Conservation (phyloP, 2,329 filamentous ascomycete species). For the Cladophialophora immunda region DNA sequence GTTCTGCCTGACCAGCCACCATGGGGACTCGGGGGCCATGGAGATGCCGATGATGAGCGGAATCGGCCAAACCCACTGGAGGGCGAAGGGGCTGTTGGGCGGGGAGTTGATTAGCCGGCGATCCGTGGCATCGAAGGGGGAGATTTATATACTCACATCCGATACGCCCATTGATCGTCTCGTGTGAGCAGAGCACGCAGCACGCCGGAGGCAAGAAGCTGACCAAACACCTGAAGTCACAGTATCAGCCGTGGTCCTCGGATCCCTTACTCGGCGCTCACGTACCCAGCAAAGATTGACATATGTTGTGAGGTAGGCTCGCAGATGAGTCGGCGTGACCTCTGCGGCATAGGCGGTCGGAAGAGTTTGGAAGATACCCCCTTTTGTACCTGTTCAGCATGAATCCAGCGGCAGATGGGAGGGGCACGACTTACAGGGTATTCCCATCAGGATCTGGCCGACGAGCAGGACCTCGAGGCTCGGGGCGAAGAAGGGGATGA, state of each 20-base stretch:
- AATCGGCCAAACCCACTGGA: conserved; percentile 61
- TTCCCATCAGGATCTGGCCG: conserved; percentile 44
- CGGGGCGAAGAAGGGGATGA: conserved; percentile 51
- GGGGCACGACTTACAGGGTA: conserved; percentile 36
- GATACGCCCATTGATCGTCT: conserved; percentile 45
- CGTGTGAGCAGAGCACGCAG: conserved; percentile 41
- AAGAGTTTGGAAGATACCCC: conserved; percentile 46
- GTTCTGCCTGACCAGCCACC: conserved; percentile 49
- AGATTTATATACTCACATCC: conserved; percentile 30
- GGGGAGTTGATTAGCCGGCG: background rate
- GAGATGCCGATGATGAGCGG: conserved; percentile 53
- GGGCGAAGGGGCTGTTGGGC: conserved; percentile 43
- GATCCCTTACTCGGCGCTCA: background rate
- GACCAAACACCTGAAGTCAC: conserved; percentile 44
- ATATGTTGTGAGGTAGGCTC: conserved; percentile 45
- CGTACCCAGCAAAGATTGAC: conserved; percentile 41
- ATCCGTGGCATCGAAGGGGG: too few species aligned
- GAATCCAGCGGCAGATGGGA: background rate
- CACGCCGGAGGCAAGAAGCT: conserved; percentile 47
- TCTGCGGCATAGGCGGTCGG: conserved; percentile 49
- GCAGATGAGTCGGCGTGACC: conserved; percentile 45
- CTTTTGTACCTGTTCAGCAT: conserved; percentile 1
- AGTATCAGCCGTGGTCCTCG: background rate
- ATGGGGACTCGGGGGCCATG: conserved; percentile 51
- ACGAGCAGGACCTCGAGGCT: conserved; percentile 45